Base-by-base conservation (phyloP, 2,329 filamentous ascomycete genomes). In the Xylariaceae sp. region DNA sequence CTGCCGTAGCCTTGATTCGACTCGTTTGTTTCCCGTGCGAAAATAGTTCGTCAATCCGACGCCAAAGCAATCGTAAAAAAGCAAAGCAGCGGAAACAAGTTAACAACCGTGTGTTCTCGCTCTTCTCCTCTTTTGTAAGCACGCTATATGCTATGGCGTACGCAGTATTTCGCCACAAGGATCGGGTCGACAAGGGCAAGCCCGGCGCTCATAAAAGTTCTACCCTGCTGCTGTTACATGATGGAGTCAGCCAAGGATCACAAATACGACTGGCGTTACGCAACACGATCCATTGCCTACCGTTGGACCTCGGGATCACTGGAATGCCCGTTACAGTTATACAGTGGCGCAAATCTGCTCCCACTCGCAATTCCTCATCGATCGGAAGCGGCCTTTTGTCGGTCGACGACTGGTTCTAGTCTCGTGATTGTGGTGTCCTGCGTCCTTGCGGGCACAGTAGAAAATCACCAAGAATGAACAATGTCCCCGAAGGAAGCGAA, bases 361-460 rank as follows among this genome's bases (percentile, higher is more conserved):
- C 29, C 21, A 21, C 41, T 15, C 7, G 21, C 41, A 29, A 5
- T 43, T 29, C 18, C 21, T n/a, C 22, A 43, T 4, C 7, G 21
- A 43, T 16, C 13, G 21, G 15, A 29, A 43, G 6, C 41, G n/a
- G 21, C 41, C 15, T 29, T 29, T 43, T 15, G 6, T 15, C 15
- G 21, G 21, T 29, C 41, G 10, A 43, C 18, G 21, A 13, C 41
- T 29, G 18, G 13, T 43, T 43, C 16, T 13, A 10, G 18, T 29
- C 41, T 43, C 22, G 41, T 29, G 41, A 43, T 43, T 43, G 21
- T 16, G 21, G 29, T 29, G 15, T 29, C 15, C 41, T 43, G 41
- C 29, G 26, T 15, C 26, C 29, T 45, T 15, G 32, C 13, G 32
- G 42, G 42, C 26, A 50, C 52, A 36, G 57, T 58, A 47, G 46